Base-by-base conservation (phyloP, 768 basidiomycete species). In the Boletus rubroflammeus region DNA sequence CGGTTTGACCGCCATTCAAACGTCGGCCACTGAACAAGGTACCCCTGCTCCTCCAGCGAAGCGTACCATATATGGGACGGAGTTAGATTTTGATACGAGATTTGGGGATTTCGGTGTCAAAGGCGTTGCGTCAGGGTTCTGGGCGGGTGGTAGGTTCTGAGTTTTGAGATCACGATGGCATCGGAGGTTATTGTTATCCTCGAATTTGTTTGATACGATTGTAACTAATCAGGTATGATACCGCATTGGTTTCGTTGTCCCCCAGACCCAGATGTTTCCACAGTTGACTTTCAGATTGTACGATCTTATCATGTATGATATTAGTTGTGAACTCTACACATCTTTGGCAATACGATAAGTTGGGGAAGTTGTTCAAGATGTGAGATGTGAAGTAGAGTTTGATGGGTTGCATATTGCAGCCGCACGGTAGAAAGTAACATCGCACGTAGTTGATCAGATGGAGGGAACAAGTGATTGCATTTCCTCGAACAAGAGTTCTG, bases 21-120 rank as follows among this genome's bases (percentile, higher is more conserved):
- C 68, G 1, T 65, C 71, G 6, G 71, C 69, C 26, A 74, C 75
- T 13, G 78, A 79, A 43, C 59, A 61, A 48, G 68, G 65, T 17
- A 74, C 73, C 17, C 78, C 78, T 15, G 75, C 67, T 15, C 75
- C 75, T 25, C 75, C 77, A 5, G 76, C 79, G 59, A 82, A 80
- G 64, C 80, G 83, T 55, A 91, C 89, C 6, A 88, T 91, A 84
- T 91, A 90, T 67, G 89, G 89, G 8, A 91, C 89, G 0, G 89
- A 91, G 70, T 71, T 90, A 40, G 88, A 89, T n/a, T 75, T 75
- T 31, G 88, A 91, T 64, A 85, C 85, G n/a, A 81, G 89, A 47
- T 92, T 92, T 65, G 89, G 89, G 6, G 89, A 91, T 70, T 91
- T 90, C 65, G 89, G 89, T 36, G 76, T 88, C 25, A 85, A 88